These are phyloP conservation scores for Ophiostoma populinum DNA, from an alignment of 2,329 filamentous ascomycete genomes.

Conservation along the genomic window DNA sequence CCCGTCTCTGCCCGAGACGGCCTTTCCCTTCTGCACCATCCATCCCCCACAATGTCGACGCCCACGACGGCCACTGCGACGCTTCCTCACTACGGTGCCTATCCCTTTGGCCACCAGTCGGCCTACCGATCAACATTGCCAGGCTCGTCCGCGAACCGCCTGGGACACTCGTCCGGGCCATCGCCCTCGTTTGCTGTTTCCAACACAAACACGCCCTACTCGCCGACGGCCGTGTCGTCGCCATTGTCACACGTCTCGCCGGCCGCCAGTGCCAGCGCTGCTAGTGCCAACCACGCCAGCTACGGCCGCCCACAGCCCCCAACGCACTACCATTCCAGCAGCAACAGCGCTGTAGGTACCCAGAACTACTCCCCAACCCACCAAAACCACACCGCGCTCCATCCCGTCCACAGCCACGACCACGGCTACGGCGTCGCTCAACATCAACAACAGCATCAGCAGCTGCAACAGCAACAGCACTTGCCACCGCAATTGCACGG, in stretches of 20 bases:
- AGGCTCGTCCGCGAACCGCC: constrained; percentile 18
- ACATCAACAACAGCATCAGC: neutral
- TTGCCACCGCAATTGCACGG: constrained; percentile 10
- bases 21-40: neutral
- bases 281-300: constrained; percentile 3
- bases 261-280: constrained; percentile 6
- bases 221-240: constrained; percentile 5
- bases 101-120: constrained; percentile 36
- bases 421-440: neutral
- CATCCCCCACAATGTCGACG: constrained; percentile 49
- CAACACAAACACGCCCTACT: constrained; percentile 13
- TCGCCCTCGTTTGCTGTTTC: constrained; percentile 15
- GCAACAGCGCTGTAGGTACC: constrained; percentile 6
- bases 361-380: constrained; percentile 1
- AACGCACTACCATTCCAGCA: constrained; percentile 1
- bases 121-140: constrained; percentile 20
- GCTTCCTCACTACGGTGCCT: constrained; percentile 51
- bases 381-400: neutral
- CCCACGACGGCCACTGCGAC: constrained; percentile 62
- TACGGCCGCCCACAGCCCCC: neutral
- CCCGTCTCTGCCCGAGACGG: constrained; percentile 1
- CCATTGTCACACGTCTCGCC: constrained; percentile 7
- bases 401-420: neutral
- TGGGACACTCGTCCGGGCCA: constrained; percentile 18
- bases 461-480: constrained; percentile 1